Evolutionary conservation across 441 rosid genomes (phyloP).

Genomic region (Jatropha multifida): DNA sequence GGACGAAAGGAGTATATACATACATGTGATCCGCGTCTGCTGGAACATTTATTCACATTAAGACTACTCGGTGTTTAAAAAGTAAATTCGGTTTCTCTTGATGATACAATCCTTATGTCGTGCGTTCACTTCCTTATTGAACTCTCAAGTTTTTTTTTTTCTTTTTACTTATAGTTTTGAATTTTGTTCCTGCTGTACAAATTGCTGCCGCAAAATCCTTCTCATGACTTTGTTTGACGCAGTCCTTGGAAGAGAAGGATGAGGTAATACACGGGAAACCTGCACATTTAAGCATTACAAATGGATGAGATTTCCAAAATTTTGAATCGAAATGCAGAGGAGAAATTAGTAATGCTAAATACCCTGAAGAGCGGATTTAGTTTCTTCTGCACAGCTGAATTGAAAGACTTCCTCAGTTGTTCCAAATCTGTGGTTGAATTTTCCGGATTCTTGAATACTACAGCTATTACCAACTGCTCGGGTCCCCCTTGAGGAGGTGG

Average conservation of each 20-base stretch:
- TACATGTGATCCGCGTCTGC: too few species aligned
- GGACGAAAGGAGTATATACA: too few species aligned
- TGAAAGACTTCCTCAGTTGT: slow-evolving; percentile 59
- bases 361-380: slow-evolving; percentile 92
- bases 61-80: too few species aligned
- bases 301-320: background rate
- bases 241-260: slow-evolving; percentile 76
- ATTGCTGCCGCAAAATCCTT: slow-evolving; percentile 70
- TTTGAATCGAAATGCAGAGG: slow-evolving; percentile 5
- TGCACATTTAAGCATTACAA: slow-evolving; percentile 25
- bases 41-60: too few species aligned
- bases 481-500: slow-evolving; percentile 92
- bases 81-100: too few species aligned
- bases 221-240: slow-evolving; percentile 94
- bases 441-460: slow-evolving; percentile 55
- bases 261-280: slow-evolving; percentile 58
- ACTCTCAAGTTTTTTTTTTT: too few species aligned
- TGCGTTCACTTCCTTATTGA: too few species aligned
- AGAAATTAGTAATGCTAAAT: background rate
- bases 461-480: slow-evolving; percentile 73
- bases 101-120: too few species aligned
- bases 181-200: slow-evolving; percentile 42
- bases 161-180: slow-evolving; percentile 35
- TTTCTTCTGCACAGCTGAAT: slow-evolving; percentile 77
- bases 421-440: slow-evolving; percentile 38